Conservation (phyloP, 192 early-diverging fungal species). For the Nowakowskiella sp. region DNA sequence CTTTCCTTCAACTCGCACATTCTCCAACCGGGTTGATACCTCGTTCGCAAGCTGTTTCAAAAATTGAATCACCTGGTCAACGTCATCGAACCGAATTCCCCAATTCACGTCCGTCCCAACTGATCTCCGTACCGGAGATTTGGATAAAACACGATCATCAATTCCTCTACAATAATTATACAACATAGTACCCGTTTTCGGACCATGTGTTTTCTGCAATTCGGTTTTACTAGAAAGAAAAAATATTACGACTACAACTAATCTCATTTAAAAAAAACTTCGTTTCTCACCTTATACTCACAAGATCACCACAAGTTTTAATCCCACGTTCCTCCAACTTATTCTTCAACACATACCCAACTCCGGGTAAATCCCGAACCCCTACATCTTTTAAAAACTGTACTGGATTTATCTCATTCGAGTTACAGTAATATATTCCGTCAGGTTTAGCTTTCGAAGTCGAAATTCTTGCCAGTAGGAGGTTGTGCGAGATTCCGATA, state of each 20-base stretch:
- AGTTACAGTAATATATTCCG: conserved; percentile 28
- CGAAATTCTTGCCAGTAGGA: conserved; percentile 66
- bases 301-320: conserved; percentile 26
- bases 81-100: conserved; percentile 77
- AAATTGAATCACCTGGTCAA: conserved; percentile 63
- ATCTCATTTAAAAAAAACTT: conserved; percentile 18
- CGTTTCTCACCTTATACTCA: conserved; percentile 16
- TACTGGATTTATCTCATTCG: conserved; percentile 13
- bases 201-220: conserved; percentile 60
- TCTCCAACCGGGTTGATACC: conserved; percentile 53
- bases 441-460: conserved; percentile 67
- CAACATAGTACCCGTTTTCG: conserved; percentile 59
- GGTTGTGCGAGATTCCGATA: conserved; percentile 68
- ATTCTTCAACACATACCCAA: conserved; percentile 46
- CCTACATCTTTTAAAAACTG: conserved; percentile 8
- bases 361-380: conserved; percentile 46
- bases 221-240: no score
- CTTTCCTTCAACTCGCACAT: conserved; percentile 44
- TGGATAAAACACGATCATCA: conserved; percentile 60
- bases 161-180: conserved; percentile 67
- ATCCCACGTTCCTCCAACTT: conserved; percentile 32
- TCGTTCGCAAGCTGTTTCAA: conserved; percentile 54
- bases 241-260: no score
- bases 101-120: conserved; percentile 82
- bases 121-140: conserved; percentile 58